Percentiles rank a stretch among this genome's conserved stretches.
phyloP scores from a whole-genome alignment of 225 moss, liverwort and hornwort genomes.

The Rhytidiadelphus loreus region DNA sequence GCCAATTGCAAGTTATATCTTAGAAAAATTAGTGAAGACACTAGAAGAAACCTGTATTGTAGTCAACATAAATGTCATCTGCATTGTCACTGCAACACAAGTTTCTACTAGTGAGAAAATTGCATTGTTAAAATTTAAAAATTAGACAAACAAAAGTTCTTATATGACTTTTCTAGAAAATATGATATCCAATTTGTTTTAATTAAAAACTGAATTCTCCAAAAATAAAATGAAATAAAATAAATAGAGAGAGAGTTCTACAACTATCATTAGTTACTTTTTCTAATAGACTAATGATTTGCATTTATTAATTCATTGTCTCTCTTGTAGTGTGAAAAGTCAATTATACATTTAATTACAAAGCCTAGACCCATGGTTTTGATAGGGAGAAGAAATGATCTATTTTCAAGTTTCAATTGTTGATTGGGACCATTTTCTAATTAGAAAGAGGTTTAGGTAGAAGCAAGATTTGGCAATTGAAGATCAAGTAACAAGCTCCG shows the following conservation, averaged over 20 bases:
- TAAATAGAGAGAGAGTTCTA: too few species aligned
- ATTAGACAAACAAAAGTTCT: too few species aligned
- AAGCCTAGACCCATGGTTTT: rapidly evolving
- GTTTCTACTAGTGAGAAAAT: too few species aligned
- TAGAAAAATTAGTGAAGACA: background rate
- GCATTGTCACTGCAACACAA: too few species aligned
- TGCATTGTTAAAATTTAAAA: background rate
- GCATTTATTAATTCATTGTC: background rate
- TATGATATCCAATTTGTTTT: background rate
- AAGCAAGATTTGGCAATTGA: background rate
- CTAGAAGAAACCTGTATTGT: too few species aligned
- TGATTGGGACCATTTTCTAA: background rate
- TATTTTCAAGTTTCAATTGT: background rate
- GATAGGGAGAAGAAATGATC: background rate
- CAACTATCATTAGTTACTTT: background rate
- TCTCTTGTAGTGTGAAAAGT: background rate
- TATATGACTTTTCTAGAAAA: background rate
- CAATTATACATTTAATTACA: background rate
- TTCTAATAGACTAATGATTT: background rate
- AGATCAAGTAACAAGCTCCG: rapidly evolving
- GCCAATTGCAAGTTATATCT: background rate
- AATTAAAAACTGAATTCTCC: background rate
- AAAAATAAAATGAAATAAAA: too few species aligned
- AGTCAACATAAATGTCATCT: too few species aligned
- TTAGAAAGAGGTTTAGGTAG: background rate